Evolutionary conservation across 371 early-diverging fungal species (phyloP).

Genomic region (Encephalitozoon cuniculi): DNA sequence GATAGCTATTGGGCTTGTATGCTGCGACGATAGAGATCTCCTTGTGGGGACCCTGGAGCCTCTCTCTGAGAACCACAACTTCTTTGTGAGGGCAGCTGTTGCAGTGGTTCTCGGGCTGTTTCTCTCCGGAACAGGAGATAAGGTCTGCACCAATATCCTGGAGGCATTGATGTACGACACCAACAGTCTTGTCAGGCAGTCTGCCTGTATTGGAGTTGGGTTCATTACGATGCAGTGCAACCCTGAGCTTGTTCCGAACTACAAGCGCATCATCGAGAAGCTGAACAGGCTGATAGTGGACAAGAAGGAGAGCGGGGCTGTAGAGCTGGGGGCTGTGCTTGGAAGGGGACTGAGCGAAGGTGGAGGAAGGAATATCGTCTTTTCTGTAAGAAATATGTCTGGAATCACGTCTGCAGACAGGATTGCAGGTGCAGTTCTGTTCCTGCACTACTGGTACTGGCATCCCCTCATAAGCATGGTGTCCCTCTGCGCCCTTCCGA

Average conservation of each 20-base stretch:
- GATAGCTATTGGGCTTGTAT: slow-evolving; percentile 83
- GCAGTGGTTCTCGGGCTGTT: slow-evolving; percentile 91
- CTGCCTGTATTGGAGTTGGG: slow-evolving; percentile 88
- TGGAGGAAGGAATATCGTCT: slow-evolving; percentile 77
- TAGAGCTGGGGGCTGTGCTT: slow-evolving; percentile 90
- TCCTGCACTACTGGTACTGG: slow-evolving; percentile 99
- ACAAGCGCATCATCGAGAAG: slow-evolving; percentile 67
- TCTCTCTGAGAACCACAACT: slow-evolving; percentile 88
- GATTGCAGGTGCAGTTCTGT: slow-evolving; percentile 84
- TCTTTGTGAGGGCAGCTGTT: slow-evolving; percentile 90
- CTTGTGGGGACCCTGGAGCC: slow-evolving; percentile 89
- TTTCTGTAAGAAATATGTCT: slow-evolving; percentile 74
- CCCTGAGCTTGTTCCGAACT: slow-evolving; percentile 67
- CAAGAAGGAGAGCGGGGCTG: slow-evolving; percentile 79
- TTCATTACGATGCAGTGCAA: slow-evolving; percentile 92
- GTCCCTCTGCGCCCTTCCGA: slow-evolving; percentile 45
- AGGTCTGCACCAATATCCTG: slow-evolving; percentile 69
- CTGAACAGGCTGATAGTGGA: slow-evolving; percentile 77
- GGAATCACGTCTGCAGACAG: slow-evolving; percentile 81
- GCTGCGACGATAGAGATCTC: slow-evolving; percentile 75
- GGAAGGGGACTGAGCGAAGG: slow-evolving; percentile 93
- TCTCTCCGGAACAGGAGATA: slow-evolving; percentile 81
- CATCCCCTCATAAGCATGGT: slow-evolving; percentile 68
- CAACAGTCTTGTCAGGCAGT: slow-evolving; percentile 90
- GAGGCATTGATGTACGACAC: slow-evolving; percentile 93